Evolutionary conservation across 78 protist species (phyloP), one percentile per base, ranked within the genome.

Genomic region (Dictyostelium purpureum): DNA sequence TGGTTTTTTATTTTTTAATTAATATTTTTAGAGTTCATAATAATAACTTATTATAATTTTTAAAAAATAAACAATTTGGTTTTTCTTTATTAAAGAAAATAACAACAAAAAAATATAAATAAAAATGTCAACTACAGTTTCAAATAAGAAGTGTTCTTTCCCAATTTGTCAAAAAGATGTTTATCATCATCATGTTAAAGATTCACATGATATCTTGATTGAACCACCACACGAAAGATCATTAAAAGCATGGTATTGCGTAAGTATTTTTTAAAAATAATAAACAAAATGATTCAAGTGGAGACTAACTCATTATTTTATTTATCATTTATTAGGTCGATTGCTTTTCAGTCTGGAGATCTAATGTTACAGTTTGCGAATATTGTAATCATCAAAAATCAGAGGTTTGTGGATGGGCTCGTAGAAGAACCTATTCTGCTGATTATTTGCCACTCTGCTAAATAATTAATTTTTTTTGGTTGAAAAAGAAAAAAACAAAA

Each of bases 221-320:
- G 69, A 61, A 61, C 42, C 69, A 61, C 69, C 69, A 0, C 42
- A 28, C 14, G 69, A 61, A 28, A 61, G 69, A 61, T 61, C 69
- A 28, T 61, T 61, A 61, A 61, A 61, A 6, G 69, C 69, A 14
- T 61, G 69, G 69, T 61, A 28, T 61, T 61, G 69, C 31, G 69
- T 61, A 61, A 11, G 69, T 61, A 61, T 6, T 16, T n/a, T 10
- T 0, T 9, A 24, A 3, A 24, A 56, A 56, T 19, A 56, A 21
- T 16, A 54, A 54, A 54, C 19, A 21, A 56, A 56, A 56, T 19
- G 24, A 24, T n/a, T 54, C 3, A 4, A 21, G 5, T 6, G 3
- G 7, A 6, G 2, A 28, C 2, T 26, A 11, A 26, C 28, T 57
- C 2, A 57, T 14, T 28, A n/a, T 57, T 57, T 6, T 57, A 24